These are phyloP conservation scores for Ophiosphaerella korrae DNA, from an alignment of 2,329 filamentous ascomycete species.

Conservation along the genomic window DNA sequence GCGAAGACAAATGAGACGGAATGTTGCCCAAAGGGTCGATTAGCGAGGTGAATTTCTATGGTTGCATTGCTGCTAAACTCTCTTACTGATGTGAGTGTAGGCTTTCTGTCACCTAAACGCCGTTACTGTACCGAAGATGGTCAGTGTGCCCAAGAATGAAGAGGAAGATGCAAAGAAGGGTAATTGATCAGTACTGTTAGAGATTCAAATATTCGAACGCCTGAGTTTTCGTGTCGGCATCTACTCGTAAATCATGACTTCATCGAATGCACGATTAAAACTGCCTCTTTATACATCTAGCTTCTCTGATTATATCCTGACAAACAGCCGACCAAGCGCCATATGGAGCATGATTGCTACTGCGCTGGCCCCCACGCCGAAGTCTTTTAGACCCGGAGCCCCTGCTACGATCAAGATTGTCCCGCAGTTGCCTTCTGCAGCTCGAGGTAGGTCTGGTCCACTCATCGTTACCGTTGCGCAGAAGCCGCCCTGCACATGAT, in stretches of 20 bases:
- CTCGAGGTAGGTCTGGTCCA: constrained; percentile 42
- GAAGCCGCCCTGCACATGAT: constrained; percentile 35
- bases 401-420: constrained; percentile 45
- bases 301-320: constrained; percentile 12
- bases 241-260: constrained; percentile 28
- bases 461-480: constrained; percentile 45
- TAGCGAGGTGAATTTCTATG: constrained; percentile 54
- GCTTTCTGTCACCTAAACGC: constrained; percentile 60
- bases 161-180: constrained; percentile 58
- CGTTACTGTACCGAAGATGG: constrained; percentile 57
- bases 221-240: constrained; percentile 15
- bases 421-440: constrained; percentile 42
- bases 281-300: not conserved
- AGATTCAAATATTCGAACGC: not conserved
- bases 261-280: constrained; percentile 5
- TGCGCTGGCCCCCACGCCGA: constrained; percentile 23
- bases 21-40: constrained; percentile 57
- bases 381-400: constrained; percentile 17
- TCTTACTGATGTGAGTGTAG: constrained; percentile 46
- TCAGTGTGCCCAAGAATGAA: constrained; percentile 59
- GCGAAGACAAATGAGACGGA: constrained; percentile 63
- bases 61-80: constrained; percentile 17
- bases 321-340: constrained; percentile 36
- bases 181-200: constrained; percentile 35
- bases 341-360: constrained; percentile 28